phyloP scores from a whole-genome alignment of 768 basidiomycete genomes.

The Pisolithus albus region DNA sequence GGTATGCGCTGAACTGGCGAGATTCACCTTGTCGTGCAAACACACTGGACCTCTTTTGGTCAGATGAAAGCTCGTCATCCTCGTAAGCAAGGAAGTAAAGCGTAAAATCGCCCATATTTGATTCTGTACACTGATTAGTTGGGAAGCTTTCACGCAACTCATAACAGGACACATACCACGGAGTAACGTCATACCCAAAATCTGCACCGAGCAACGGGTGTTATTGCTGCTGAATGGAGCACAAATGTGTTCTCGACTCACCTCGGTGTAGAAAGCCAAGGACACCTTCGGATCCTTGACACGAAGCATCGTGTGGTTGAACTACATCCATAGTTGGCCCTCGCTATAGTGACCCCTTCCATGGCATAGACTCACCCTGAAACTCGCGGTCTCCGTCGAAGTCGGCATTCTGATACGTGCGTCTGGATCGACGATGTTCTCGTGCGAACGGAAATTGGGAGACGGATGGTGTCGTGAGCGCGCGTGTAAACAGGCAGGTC shows the following conservation, averaged over 20 bases:
- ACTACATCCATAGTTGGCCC: slow-evolving; percentile 33
- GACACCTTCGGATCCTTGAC: slow-evolving; percentile 83
- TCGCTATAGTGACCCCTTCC: background rate
- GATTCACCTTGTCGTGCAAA: slow-evolving; percentile 60
- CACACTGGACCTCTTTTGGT: slow-evolving; percentile 42
- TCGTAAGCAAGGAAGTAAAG: slow-evolving; percentile 86
- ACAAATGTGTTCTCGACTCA: slow-evolving; percentile 21
- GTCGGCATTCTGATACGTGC: slow-evolving; percentile 46
- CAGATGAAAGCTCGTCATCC: slow-evolving; percentile 41
- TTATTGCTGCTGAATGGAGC: background rate
- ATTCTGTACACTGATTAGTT: slow-evolving; percentile 33
- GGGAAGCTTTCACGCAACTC: background rate
- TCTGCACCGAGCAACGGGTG: slow-evolving; percentile 22
- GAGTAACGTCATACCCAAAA: slow-evolving; percentile 73
- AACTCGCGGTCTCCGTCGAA: slow-evolving; percentile 56
- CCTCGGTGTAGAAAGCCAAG: slow-evolving; percentile 73
- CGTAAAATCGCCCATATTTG: slow-evolving; percentile 54
- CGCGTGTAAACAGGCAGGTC: too few species aligned
- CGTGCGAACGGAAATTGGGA: too few species aligned
- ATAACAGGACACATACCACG: slow-evolving; percentile 32
- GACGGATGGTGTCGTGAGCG: too few species aligned
- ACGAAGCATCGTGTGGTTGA: slow-evolving; percentile 86
- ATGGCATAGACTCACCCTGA: slow-evolving; percentile 36
- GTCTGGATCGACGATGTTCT: slow-evolving; percentile 5
- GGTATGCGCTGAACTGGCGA: background rate